These are phyloP conservation scores for Aegilops bicornis DNA, from an alignment of 176 grass and related monocot species.

Conservation along the genomic window DNA sequence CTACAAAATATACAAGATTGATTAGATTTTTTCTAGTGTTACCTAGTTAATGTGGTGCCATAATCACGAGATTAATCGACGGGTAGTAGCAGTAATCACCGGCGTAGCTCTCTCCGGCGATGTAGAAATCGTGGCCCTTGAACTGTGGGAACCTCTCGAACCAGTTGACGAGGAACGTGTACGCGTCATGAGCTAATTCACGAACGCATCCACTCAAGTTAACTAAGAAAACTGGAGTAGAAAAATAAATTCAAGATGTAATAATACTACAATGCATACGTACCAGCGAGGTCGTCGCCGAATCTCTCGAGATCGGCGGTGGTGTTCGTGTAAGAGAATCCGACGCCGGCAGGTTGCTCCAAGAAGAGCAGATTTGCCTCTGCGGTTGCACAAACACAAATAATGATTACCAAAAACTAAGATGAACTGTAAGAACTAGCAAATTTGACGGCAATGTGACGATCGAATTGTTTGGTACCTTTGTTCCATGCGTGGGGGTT, in stretches of 20 bases:
- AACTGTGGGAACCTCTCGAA: constrained; percentile 88
- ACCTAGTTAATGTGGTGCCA: too few relatives aligned
- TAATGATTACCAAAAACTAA: not conserved
- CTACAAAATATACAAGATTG: not conserved
- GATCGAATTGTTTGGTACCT: not conserved
- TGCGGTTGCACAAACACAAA: not conserved
- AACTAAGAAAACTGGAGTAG: too few relatives aligned
- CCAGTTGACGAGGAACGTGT: constrained; percentile 86
- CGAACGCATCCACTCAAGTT: not conserved
- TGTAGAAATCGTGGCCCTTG: constrained; percentile 76
- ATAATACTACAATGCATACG: too few relatives aligned
- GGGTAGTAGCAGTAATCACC: not conserved
- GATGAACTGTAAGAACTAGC: too few relatives aligned
- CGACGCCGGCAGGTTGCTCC: constrained; percentile 86
- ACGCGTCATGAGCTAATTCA: constrained; percentile 60
- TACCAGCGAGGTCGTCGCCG: constrained; percentile 77
- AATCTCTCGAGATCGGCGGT: constrained; percentile 49
- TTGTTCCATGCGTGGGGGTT: constrained; percentile 14
- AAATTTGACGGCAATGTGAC: not conserved
- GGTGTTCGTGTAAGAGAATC: constrained; percentile 89
- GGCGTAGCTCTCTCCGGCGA: constrained; percentile 85
- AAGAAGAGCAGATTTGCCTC: constrained; percentile 85
- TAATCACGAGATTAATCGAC: too few relatives aligned
- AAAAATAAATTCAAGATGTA: too few relatives aligned
- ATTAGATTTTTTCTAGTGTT: too few relatives aligned